Percentiles rank a stretch among this genome's conserved stretches.
Evolutionary conservation across 306 rosid genomes (phyloP).

Genomic region (Castanea sativa): DNA sequence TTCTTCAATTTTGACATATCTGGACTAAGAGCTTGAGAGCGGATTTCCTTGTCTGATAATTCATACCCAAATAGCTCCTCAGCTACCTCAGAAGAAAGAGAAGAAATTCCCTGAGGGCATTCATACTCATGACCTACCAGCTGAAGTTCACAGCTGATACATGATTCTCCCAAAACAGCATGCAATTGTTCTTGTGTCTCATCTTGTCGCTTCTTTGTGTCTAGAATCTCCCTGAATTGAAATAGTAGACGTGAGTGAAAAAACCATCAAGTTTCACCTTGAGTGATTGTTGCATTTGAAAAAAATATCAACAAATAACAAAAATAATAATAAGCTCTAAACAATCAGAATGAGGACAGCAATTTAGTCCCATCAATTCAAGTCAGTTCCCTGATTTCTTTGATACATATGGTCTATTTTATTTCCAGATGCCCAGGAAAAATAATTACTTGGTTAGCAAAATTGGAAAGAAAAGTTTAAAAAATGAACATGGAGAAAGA

Average conservation of each 20-base stretch:
- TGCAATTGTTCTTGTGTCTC: slow-evolving; percentile 48
- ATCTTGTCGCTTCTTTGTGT: slow-evolving; percentile 60
- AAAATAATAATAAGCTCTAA: background rate
- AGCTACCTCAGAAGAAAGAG: slow-evolving; percentile 49
- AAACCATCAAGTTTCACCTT: slow-evolving; percentile 12
- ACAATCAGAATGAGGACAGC: background rate
- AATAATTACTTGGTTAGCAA: background rate
- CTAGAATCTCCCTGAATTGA: slow-evolving; percentile 72
- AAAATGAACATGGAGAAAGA: no score
- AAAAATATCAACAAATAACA: slow-evolving; percentile 1
- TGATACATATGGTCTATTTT: background rate
- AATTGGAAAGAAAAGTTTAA: background rate
- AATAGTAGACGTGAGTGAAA: slow-evolving; percentile 19
- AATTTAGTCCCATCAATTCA: background rate
- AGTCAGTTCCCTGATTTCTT: background rate
- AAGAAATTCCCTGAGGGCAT: slow-evolving; percentile 45
- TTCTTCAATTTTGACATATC: slow-evolving; percentile 60
- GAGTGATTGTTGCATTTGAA: slow-evolving; percentile 15
- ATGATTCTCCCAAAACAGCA: slow-evolving; percentile 43
- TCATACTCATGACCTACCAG: slow-evolving; percentile 63
- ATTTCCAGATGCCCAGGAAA: slow-evolving; percentile 1
- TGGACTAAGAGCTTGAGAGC: slow-evolving; percentile 60
- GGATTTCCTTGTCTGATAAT: slow-evolving; percentile 43
- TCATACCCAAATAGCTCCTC: slow-evolving; percentile 60
- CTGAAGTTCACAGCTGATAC: slow-evolving; percentile 65